phyloP scores from a whole-genome alignment of 2,329 filamentous ascomycete genomes.

The Clarireedia sp. region DNA sequence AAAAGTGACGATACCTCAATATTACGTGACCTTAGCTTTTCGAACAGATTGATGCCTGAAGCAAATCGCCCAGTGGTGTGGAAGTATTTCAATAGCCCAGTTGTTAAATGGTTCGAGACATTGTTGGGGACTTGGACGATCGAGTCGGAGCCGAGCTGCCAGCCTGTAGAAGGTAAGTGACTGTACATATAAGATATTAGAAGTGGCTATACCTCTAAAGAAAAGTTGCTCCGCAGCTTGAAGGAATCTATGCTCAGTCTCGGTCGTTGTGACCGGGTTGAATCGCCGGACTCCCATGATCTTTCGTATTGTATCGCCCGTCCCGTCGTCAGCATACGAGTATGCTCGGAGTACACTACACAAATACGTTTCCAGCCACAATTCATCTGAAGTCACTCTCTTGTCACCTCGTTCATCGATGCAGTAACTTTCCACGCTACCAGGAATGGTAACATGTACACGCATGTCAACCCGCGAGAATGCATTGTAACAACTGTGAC shows the following conservation, averaged over 20 bases:
- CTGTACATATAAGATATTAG: neutral
- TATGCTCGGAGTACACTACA: slow-evolving; percentile 92
- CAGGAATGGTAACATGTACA: slow-evolving; percentile 93
- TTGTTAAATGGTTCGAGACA: slow-evolving; percentile 90
- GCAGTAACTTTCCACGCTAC: slow-evolving; percentile 93
- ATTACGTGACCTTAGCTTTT: slow-evolving; percentile 86
- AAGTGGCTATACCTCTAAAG: slow-evolving; percentile 60
- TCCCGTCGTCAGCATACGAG: slow-evolving; percentile 92
- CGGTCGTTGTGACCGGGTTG: slow-evolving; percentile 97
- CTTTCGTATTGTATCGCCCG: slow-evolving; percentile 88
- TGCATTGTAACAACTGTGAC: slow-evolving; percentile 83
- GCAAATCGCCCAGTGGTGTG: slow-evolving; percentile 89
- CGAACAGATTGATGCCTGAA: slow-evolving; percentile 94
- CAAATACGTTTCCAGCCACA: slow-evolving; percentile 96
- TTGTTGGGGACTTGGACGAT: slow-evolving; percentile 96
- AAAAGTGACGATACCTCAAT: slow-evolving; percentile 90
- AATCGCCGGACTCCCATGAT: slow-evolving; percentile 96
- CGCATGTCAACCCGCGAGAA: slow-evolving; percentile 98
- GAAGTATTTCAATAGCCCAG: slow-evolving; percentile 91
- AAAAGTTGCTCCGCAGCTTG: slow-evolving; percentile 92
- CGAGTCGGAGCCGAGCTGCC: slow-evolving; percentile 92
- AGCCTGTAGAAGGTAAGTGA: slow-evolving; percentile 47
- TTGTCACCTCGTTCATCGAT: slow-evolving; percentile 96
- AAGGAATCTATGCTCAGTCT: slow-evolving; percentile 92
- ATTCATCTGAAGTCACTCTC: slow-evolving; percentile 80